These are phyloP conservation scores for Penicillium cosmopolitanum DNA, from an alignment of 495 filamentous ascomycete genomes.

Conservation along the genomic window DNA sequence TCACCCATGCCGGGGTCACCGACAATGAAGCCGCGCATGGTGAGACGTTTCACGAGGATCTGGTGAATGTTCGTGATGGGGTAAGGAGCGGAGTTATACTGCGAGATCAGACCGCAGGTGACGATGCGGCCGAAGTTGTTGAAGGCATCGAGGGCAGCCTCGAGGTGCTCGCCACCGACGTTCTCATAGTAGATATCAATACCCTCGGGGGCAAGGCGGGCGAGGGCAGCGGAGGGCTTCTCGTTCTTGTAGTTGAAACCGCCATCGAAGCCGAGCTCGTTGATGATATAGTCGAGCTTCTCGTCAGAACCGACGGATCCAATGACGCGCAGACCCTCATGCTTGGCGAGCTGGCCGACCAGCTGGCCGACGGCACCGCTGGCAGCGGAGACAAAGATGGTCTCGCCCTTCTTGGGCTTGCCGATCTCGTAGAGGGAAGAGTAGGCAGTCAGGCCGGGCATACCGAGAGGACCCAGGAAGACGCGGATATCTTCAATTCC, in stretches of 20 bases:
- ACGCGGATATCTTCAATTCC: constrained; percentile 49
- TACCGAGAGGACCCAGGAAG: constrained; percentile 76
- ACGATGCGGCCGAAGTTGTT: constrained; percentile 74
- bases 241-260: constrained; percentile 82
- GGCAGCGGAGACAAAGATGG: constrained; percentile 82
- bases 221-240: constrained; percentile 68
- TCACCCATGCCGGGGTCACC: constrained; percentile 66
- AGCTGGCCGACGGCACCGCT: constrained; percentile 84
- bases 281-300: constrained; percentile 68
- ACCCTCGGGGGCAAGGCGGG: constrained; percentile 76
- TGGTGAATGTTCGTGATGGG: constrained; percentile 66
- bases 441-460: constrained; percentile 88
- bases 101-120: constrained; percentile 71
- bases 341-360: constrained; percentile 85
- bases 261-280: constrained; percentile 68
- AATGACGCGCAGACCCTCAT: constrained; percentile 83
- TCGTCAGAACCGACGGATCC: constrained; percentile 72
- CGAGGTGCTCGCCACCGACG: constrained; percentile 86
- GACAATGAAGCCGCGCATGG: constrained; percentile 80
- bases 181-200: constrained; percentile 97
- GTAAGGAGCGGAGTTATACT: constrained; percentile 75
- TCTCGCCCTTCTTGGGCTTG: constrained; percentile 84
- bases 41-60: constrained; percentile 60
- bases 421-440: constrained; percentile 81
- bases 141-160: constrained; percentile 71